Percentiles rank a stretch among this genome's conserved stretches.
phyloP scores from a whole-genome alignment of 805 yeast species.

The Metschnikowia proteae region DNA sequence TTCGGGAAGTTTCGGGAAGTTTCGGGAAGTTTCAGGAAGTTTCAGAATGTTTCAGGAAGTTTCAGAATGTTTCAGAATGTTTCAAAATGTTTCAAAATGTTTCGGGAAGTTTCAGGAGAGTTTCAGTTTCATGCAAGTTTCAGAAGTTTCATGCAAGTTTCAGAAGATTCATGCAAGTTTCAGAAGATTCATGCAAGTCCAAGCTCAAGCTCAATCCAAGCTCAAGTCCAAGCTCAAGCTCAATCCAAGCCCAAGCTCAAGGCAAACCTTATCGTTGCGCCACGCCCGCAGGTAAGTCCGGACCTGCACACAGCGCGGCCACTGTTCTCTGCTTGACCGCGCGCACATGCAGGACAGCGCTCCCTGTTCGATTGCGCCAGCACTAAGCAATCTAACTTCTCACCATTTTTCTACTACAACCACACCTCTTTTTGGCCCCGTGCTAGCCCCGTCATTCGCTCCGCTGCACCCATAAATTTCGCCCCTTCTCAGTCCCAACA shows the following conservation, averaged over 20 bases:
- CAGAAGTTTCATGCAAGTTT: neutral
- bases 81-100: neutral
- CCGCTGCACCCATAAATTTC: neutral
- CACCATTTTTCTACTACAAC: neutral
- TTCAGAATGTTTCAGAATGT: neutral
- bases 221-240: no score
- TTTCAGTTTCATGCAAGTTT: no score
- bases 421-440: neutral
- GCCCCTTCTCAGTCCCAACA: no score
- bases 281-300: no score
- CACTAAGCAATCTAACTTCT: constrained; percentile 2
- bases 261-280: no score
- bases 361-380: constrained; percentile 6
- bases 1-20: neutral
- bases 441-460: neutral
- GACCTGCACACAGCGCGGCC: neutral
- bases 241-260: no score
- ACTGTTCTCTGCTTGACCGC: neutral
- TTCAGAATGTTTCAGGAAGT: neutral
- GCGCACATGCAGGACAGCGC: neutral
- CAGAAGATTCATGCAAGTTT: neutral
- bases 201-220: no score
- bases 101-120: neutral
- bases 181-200: no score
- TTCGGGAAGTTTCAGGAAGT: neutral